Percentiles rank a stretch among this genome's conserved stretches.
phyloP scores from a whole-genome alignment of 108 stramenopile genomes.

The Chaetoceros muelleri region DNA sequence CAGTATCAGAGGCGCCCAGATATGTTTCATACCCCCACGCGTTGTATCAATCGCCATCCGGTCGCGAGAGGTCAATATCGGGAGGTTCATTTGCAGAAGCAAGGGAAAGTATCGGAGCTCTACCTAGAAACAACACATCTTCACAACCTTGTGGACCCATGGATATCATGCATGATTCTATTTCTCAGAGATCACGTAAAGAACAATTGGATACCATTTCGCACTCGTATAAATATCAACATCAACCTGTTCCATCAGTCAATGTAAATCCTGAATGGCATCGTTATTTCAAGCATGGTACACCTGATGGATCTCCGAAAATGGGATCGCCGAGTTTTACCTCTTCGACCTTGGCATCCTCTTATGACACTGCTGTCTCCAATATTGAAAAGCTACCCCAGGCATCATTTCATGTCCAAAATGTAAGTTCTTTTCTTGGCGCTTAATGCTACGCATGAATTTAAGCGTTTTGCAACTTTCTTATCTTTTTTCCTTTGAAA shows the following conservation, averaged over 20 bases:
- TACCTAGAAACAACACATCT: too few species aligned
- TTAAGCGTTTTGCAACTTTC: too few species aligned
- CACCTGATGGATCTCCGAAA: background rate
- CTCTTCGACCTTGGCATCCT: slow-evolving; percentile 42
- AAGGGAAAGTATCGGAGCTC: slow-evolving; percentile 4
- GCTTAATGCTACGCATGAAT: background rate
- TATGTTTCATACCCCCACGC: background rate
- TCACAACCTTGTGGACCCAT: too few species aligned
- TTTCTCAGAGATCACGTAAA: slow-evolving; percentile 6
- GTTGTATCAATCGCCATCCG: slow-evolving; percentile 3
- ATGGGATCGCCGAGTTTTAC: slow-evolving; percentile 8
- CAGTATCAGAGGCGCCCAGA: background rate
- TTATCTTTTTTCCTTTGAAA: too few species aligned
- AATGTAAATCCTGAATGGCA: background rate
- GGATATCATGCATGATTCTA: slow-evolving; percentile 9
- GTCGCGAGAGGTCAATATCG: background rate
- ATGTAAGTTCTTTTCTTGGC: background rate
- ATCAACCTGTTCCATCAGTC: too few species aligned
- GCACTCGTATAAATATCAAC: background rate
- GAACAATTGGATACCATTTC: background rate
- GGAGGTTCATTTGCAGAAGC: background rate
- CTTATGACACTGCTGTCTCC: slow-evolving; percentile 37
- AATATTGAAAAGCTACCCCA: slow-evolving; percentile 12
- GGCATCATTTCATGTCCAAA: background rate
- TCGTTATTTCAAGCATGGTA: background rate